Evolutionary conservation across 1,284 basidiomycete species (phyloP), one percentile per base, ranked within the genome.

Genomic region (Sanghuangporus weigelae): DNA sequence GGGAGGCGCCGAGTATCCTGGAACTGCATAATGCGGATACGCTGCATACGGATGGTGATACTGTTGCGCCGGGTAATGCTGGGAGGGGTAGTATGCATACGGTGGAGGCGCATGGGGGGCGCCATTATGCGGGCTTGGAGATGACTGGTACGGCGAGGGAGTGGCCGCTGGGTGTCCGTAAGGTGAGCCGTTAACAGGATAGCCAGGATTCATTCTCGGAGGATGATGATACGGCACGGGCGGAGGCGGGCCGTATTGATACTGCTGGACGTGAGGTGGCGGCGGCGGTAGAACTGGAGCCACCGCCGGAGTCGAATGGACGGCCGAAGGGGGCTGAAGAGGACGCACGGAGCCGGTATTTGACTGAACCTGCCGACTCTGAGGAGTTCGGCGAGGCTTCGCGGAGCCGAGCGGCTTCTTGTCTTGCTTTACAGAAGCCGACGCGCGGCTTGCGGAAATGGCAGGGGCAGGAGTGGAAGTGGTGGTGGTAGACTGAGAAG

Each of bases 191-290:
- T 82, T 84, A 67, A 83, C 76, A 44, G 82, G 79, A 71, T 81
- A 88, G 67, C 78, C 72, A 10, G 82, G 84, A 69, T 87, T 87
- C 86, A 90, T 90, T 71, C 85, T 78, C 61, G 51, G 54, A 42
- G 55, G 63, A 36, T 38, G 63, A 40, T 50, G 63, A 36, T 83
- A 83, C 60, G 53, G 81, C 77, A 66, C 80, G 73, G 62, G 79
- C 76, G 57, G 78, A 75, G 70, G 79, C 77, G 70, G 73, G 73
- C 68, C 74, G 67, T 64, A 73, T 67, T 67, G 71, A 67, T 60
- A 70, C 40, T 64, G 67, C 67, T 63, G 65, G 59, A 39, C 31
- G 38, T 26, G 53, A 31, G 54, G 53, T 16, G 48, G 63, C 5
- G 56, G 60, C 21, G 64, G 67, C 66, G 65, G 62, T 69, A 74